phyloP scores from a whole-genome alignment of 805 yeast genomes.

The Ogataea zsoltii region DNA sequence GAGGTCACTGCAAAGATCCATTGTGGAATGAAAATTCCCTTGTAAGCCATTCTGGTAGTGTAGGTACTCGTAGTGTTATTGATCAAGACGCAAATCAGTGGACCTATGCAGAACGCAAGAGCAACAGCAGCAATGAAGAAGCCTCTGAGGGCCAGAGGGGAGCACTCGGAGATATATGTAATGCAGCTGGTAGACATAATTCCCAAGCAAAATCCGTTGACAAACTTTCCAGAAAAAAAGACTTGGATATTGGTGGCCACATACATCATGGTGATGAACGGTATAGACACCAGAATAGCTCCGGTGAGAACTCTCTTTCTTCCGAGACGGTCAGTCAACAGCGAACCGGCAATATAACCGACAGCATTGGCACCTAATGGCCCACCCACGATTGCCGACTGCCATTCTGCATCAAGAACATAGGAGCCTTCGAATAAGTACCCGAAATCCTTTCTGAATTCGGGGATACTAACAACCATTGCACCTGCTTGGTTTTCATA shows the following conservation, averaged over 20 bases:
- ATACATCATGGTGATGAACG: constrained; percentile 42
- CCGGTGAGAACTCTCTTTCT: constrained; percentile 37
- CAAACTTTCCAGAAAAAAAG: constrained; percentile 42
- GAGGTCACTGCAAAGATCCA: constrained; percentile 18
- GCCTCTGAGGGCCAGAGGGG: constrained; percentile 51
- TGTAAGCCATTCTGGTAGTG: constrained; percentile 19
- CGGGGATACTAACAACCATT: constrained; percentile 39
- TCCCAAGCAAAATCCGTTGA: constrained; percentile 46
- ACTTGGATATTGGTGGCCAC: constrained; percentile 38
- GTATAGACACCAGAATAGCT: constrained; percentile 31
- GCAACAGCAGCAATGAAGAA: constrained; percentile 41
- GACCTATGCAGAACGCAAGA: constrained; percentile 35
- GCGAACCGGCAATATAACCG: constrained; percentile 38
- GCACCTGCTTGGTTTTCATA: constrained; percentile 43
- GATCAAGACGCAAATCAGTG: constrained; percentile 9
- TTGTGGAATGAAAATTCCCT: constrained; percentile 20
- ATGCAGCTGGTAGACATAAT: constrained; percentile 39
- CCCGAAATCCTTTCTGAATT: constrained; percentile 38
- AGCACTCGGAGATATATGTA: constrained; percentile 47
- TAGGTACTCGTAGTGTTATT: constrained; percentile 9
- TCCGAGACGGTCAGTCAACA: constrained; percentile 37
- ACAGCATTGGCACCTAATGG: constrained; percentile 28
- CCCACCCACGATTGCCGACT: constrained; percentile 38
- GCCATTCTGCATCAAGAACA: constrained; percentile 45
- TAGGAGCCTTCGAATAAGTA: constrained; percentile 29